phyloP scores from a whole-genome alignment of 768 basidiomycete genomes.

The Leucosporidium creatinivorum region DNA sequence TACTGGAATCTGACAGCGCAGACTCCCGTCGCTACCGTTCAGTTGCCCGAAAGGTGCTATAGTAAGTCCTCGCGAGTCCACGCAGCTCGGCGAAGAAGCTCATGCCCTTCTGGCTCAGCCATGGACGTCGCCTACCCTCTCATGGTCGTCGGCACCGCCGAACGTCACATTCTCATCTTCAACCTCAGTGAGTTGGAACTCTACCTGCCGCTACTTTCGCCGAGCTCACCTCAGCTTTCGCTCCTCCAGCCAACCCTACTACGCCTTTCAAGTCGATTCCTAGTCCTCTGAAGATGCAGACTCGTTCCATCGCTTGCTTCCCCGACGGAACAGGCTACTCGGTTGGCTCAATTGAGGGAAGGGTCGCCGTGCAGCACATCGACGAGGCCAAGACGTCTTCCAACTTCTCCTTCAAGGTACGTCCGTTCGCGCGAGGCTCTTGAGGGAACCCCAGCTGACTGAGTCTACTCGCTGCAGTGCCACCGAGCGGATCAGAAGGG shows the following conservation, averaged over 20 bases:
- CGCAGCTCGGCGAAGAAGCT: slow-evolving; percentile 39
- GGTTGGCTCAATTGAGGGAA: slow-evolving; percentile 50
- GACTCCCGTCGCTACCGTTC: slow-evolving; percentile 67
- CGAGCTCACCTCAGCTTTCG: background rate
- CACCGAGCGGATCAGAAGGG: slow-evolving; percentile 56
- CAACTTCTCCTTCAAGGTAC: slow-evolving; percentile 70
- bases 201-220: background rate
- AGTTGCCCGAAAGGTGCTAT: slow-evolving; percentile 85
- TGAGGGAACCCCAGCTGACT: background rate
- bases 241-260: background rate
- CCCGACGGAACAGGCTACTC: slow-evolving; percentile 44
- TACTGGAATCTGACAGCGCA: slow-evolving; percentile 85
- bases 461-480: slow-evolving; percentile 41
- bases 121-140: slow-evolving; percentile 32
- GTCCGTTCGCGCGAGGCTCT: slow-evolving; percentile 38
- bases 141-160: slow-evolving; percentile 79
- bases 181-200: slow-evolving; percentile 55
- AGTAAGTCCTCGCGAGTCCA: slow-evolving; percentile 71
- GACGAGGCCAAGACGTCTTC: slow-evolving; percentile 30
- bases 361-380: slow-evolving; percentile 90
- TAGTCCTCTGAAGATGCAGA: slow-evolving; percentile 38
- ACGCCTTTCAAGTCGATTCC: slow-evolving; percentile 2
- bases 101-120: background rate
- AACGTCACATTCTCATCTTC: slow-evolving; percentile 82
- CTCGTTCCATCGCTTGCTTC: slow-evolving; percentile 42